Base-by-base conservation (phyloP, 1,284 basidiomycete species). In the Sanguinoderma infundibulare region DNA sequence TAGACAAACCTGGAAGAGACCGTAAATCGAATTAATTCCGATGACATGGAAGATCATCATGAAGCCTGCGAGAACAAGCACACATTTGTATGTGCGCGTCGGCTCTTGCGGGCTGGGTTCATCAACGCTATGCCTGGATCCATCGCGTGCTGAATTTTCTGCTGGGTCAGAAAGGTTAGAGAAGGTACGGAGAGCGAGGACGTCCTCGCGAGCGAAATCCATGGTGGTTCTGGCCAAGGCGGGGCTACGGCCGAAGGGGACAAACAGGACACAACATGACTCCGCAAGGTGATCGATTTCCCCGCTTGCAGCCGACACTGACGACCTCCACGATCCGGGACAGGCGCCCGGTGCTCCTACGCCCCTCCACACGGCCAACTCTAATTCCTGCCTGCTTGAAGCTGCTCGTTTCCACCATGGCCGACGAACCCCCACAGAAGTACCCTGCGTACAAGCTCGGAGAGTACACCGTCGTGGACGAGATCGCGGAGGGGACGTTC, bases 401-500 rank as follows among this genome's bases (percentile, higher is more conserved):
- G 15, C 14, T 42, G 34, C 22, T 53, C 57, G 26, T 46, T 50
- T 5, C 12, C 53, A 57, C 20, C 57, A 74, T 72, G 72, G 63
- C 64, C 28, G 70, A 72, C 53, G 63, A 64, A n/a, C 61, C 69
- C 2, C 62, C 64, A 15, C 61, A 70, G 20, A 70, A 67, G 35
- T 72, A 63, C 49, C 78, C 87, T 1, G 78, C 87, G 10, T 85
- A 87, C 9, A 90, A 87, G 78, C 85, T 93, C 28, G 91, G 91
- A 56, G 89, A 92, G 76, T 94, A 94, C 76, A 88, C 82, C 24
- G 87, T 94, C 63, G 81, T 87, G 52, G 77, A 82, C 62, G 89
- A 92, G 72, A 92, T 93, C 67, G 92, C 91, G 54, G 90, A 92
- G 63, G 97, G 97, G 20, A 96, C 94, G 14, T 99, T 98, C 78